Conservation (phyloP, 768 basidiomycete genomes). For the Gymnopilus dilepis region DNA sequence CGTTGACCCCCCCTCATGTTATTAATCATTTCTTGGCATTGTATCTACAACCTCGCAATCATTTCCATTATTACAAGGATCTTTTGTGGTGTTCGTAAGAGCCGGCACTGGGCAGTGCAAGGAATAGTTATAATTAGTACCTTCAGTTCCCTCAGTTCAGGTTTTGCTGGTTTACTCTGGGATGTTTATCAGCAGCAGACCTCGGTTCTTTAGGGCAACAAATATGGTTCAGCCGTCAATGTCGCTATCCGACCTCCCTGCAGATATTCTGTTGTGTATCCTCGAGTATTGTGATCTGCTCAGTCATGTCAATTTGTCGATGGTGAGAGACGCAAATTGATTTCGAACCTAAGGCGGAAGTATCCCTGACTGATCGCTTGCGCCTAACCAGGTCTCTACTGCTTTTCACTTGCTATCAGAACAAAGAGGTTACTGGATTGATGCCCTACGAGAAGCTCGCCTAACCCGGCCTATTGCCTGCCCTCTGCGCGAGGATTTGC, state of each 20-base stretch:
- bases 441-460: slow-evolving; percentile 28
- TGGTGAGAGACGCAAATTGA: background rate
- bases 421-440: slow-evolving; percentile 37
- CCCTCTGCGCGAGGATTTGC: slow-evolving; percentile 31
- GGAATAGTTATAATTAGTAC: background rate
- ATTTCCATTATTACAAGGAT: slow-evolving; percentile 5
- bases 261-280: slow-evolving; percentile 5
- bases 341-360: no score
- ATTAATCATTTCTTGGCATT: slow-evolving; percentile 20
- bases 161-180: background rate
- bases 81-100: background rate
- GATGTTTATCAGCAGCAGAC: background rate
- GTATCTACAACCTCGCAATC: slow-evolving; percentile 19
- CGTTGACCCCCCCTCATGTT: slow-evolving; percentile 29
- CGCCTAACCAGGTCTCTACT: slow-evolving; percentile 25
- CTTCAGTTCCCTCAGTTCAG: background rate
- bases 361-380: no score
- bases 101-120: background rate
- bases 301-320: background rate
- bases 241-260: background rate
- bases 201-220: background rate
- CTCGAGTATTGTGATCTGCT: slow-evolving; percentile 6
- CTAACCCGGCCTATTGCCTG: slow-evolving; percentile 34
- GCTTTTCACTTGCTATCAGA: slow-evolving; percentile 25
- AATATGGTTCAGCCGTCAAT: background rate